Evolutionary conservation across 306 rosid genomes (phyloP).

Genomic region (Fagus crenata): DNA sequence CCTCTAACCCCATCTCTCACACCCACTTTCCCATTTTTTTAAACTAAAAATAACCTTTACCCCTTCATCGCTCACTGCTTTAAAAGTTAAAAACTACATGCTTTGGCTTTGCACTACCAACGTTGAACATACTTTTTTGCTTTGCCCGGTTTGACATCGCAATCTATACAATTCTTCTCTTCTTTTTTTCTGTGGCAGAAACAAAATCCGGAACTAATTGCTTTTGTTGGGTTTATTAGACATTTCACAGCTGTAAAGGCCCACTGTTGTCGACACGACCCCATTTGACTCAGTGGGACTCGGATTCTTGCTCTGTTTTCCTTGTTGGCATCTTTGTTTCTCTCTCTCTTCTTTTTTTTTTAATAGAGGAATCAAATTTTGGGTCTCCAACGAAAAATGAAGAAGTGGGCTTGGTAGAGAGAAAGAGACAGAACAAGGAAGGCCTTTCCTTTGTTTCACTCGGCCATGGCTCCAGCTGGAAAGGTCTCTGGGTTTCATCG

Average conservation of each 20-base stretch:
- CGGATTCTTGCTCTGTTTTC: constrained; percentile 30
- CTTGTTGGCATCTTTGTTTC: constrained; percentile 30
- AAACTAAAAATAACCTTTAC: background rate
- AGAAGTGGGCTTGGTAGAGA: constrained; percentile 46
- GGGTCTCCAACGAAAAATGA: constrained; percentile 40
- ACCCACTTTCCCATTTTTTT: background rate
- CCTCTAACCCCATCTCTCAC: constrained; percentile 1
- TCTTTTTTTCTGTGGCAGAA: constrained; percentile 33
- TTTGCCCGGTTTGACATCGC: constrained; percentile 41
- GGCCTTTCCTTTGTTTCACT: constrained; percentile 34
- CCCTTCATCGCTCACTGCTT: background rate
- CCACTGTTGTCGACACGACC: constrained; percentile 37
- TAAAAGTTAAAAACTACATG: background rate
- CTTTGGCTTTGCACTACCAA: background rate
- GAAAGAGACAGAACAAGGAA: constrained; percentile 2
- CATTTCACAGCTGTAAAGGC: constrained; percentile 48
- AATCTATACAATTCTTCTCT: constrained; percentile 46
- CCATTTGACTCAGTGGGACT: constrained; percentile 43
- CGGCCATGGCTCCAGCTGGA: constrained; percentile 72
- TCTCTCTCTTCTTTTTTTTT: background rate
- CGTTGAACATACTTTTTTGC: constrained; percentile 19
- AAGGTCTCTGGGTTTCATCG: constrained; percentile 74
- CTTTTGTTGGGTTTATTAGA: constrained; percentile 18
- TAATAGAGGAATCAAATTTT: constrained; percentile 26
- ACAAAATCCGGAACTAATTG: constrained; percentile 6